Conservation (phyloP, 345 rosid genomes). For the Pseudoturritis turrita region DNA sequence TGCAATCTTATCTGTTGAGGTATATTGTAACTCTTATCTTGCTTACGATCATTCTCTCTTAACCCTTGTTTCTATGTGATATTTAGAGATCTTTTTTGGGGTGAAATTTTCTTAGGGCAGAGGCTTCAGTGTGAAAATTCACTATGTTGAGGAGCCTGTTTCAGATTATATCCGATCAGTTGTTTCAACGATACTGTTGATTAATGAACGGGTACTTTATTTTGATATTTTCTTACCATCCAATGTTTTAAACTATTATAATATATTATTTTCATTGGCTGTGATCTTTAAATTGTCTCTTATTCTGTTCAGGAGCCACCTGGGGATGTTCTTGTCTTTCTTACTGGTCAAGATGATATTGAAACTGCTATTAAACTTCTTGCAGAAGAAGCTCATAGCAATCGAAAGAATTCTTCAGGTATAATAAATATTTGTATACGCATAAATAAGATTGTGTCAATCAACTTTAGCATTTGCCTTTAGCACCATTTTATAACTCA, state of each 20-base stretch:
- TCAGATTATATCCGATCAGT: slow-evolving; percentile 73
- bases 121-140: slow-evolving; percentile 79
- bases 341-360: slow-evolving; percentile 97
- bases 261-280: not conserved
- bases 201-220: slow-evolving; percentile 68
- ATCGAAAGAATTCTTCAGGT: slow-evolving; percentile 67
- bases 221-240: not conserved
- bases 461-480: not conserved
- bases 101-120: slow-evolving; percentile 62
- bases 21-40: slow-evolving; percentile 24
- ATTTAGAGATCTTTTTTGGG: not conserved
- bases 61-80: not conserved
- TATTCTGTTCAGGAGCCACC: slow-evolving; percentile 60
- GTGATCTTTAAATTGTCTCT: not conserved
- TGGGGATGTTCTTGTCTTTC: slow-evolving; percentile 89
- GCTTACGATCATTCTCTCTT: not conserved
- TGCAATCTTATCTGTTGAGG: slow-evolving; percentile 93
- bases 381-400: slow-evolving; percentile 63
- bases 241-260: not conserved
- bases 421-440: not conserved
- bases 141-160: slow-evolving; percentile 85
- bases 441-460: not conserved
- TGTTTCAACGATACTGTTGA: slow-evolving; percentile 71
- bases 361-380: slow-evolving; percentile 65
- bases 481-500: not conserved